A percentile compares a stretch with the other conserved stretches of the same genome.
These are phyloP conservation scores for Coprinopsis marcescibilis DNA, from an alignment of 768 basidiomycete species.

Conservation along the genomic window DNA sequence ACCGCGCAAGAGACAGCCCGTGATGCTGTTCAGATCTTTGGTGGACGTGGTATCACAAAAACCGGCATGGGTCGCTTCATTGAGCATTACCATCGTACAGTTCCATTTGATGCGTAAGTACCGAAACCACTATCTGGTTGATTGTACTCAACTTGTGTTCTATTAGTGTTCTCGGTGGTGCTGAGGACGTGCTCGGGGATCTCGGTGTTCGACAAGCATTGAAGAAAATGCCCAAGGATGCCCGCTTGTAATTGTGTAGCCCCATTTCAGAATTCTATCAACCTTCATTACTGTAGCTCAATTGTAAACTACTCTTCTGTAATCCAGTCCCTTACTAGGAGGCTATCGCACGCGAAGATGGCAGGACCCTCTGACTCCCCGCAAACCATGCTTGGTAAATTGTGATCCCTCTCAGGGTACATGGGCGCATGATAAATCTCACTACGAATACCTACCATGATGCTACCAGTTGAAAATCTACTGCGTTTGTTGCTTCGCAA, in stretches of 20 bases:
- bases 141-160: constrained; percentile 2
- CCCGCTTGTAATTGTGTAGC: constrained; percentile 5
- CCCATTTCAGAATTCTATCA: neutral
- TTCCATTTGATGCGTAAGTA: constrained; percentile 49
- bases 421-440: no score
- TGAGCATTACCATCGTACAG: constrained; percentile 37
- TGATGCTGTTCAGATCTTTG: constrained; percentile 76
- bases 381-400: no score
- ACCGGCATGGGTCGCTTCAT: constrained; percentile 37
- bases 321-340: no score
- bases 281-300: no score
- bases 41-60: constrained; percentile 79
- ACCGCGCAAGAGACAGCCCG: constrained; percentile 74
- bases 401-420: no score
- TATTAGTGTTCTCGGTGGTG: constrained; percentile 13
- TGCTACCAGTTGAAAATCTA: no score
- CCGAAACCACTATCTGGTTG: constrained; percentile 6
- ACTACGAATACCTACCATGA: no score
- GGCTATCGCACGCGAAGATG: no score
- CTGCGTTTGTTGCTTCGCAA: no score
- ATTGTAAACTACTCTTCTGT: no score
- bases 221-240: constrained; percentile 58
- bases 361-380: no score
- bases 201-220: constrained; percentile 72
- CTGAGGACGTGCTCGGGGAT: constrained; percentile 68